Evolutionary conservation across 2,329 filamentous ascomycete species (phyloP).

Genomic region (Neoarthrinium moseri): DNA sequence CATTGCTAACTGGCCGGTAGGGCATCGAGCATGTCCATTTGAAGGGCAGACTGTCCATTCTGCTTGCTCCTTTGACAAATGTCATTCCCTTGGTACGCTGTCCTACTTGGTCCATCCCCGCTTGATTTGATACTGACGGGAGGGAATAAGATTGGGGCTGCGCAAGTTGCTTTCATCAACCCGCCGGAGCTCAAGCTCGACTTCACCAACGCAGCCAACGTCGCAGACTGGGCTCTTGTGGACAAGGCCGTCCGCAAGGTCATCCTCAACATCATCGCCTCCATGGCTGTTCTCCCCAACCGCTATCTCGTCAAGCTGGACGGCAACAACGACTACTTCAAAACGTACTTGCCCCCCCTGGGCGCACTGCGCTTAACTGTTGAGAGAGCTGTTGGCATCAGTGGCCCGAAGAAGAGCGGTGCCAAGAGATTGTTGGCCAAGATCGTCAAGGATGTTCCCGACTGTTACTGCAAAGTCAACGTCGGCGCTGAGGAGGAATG

Average conservation of each 20-base stretch:
- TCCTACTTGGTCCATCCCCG: constrained; percentile 9
- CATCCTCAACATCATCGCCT: constrained; percentile 40
- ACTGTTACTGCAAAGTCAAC: constrained; percentile 43
- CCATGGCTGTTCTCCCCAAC: constrained; percentile 47
- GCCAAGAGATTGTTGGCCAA: constrained; percentile 39
- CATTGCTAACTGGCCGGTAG: constrained; percentile 22
- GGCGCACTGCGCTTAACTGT: constrained; percentile 43
- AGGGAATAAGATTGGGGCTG: constrained; percentile 40
- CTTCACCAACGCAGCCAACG: constrained; percentile 36
- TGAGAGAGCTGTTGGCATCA: constrained; percentile 35
- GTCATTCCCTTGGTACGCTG: constrained; percentile 41
- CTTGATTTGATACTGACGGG: not conserved
- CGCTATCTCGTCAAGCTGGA: constrained; percentile 48
- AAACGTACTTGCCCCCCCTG: constrained; percentile 40
- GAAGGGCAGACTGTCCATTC: constrained; percentile 39
- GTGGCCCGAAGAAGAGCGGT: constrained; percentile 35
- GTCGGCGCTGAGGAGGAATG: constrained; percentile 42
- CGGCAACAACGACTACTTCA: constrained; percentile 44
- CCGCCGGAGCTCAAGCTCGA: constrained; percentile 42
- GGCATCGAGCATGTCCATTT: constrained; percentile 44
- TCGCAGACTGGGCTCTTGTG: constrained; percentile 14
- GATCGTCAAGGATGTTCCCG: constrained; percentile 43
- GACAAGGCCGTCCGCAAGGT: constrained; percentile 41
- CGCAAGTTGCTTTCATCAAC: constrained; percentile 48
- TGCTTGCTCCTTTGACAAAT: constrained; percentile 43